Conservation (phyloP, 2,329 filamentous ascomycete species). For the Pseudogymnoascus sp. region DNA sequence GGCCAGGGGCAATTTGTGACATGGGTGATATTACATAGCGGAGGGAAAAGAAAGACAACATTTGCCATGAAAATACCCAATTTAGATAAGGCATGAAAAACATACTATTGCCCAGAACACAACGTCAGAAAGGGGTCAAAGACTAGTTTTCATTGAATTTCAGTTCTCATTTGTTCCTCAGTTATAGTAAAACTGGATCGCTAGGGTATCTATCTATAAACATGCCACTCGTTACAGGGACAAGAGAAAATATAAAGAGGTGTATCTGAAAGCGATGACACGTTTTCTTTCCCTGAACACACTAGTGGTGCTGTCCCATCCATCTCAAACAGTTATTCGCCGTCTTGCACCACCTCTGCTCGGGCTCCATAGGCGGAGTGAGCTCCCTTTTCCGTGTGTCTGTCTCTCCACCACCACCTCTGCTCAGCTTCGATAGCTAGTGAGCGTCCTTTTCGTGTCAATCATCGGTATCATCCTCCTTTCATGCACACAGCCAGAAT, state of each 20-base stretch:
- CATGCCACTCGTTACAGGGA: not conserved
- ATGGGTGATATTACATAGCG: not conserved
- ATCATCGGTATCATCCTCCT: not conserved
- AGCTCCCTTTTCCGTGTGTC: not conserved
- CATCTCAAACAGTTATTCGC: conserved; percentile 1
- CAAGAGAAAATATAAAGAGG: not conserved
- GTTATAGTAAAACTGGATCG: not conserved
- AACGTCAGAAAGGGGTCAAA: not conserved
- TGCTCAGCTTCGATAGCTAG: not conserved
- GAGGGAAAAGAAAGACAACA: not conserved
- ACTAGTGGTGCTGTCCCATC: not conserved
- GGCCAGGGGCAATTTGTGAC: not conserved
- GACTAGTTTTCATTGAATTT: not conserved
- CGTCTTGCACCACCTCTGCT: not conserved
- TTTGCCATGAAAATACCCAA: not conserved
- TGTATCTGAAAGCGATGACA: conserved; percentile 8
- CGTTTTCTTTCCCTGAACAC: not conserved
- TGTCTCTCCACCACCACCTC: not conserved
- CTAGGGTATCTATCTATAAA: conserved; percentile 1
- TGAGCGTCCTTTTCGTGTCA: not conserved
- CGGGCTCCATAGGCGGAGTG: not conserved
- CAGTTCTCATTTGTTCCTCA: not conserved
- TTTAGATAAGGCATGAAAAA: not conserved
- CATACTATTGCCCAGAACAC: not conserved
- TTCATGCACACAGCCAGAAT: not conserved